phyloP scores from a whole-genome alignment of 192 early-diverging fungal genomes.

The Neocallimastix lanati region DNA sequence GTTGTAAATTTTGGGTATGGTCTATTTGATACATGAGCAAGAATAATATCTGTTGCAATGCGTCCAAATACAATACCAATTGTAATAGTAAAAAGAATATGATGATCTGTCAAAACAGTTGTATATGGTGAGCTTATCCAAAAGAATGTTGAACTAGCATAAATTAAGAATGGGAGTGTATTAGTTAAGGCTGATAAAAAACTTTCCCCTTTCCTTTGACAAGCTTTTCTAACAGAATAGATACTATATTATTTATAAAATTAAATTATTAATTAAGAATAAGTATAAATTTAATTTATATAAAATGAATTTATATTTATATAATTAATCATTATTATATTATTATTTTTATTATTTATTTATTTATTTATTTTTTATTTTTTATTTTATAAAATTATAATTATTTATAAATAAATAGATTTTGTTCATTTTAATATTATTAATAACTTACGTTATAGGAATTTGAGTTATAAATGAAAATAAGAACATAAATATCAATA shows the following conservation, averaged over 20 bases:
- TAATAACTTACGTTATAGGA: neutral
- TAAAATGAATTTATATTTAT: too few species aligned
- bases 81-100: conserved; percentile 53
- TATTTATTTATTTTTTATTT: too few species aligned
- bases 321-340: too few species aligned
- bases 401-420: too few species aligned
- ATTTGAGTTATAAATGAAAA: neutral
- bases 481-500: neutral
- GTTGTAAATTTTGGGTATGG: conserved; percentile 67
- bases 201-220: neutral
- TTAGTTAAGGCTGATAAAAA: neutral
- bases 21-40: conserved; percentile 71
- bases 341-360: too few species aligned
- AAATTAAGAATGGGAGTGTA: neutral
- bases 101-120: conserved; percentile 44
- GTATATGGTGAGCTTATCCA: conserved; percentile 55
- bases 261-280: too few species aligned
- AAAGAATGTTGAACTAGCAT: conserved; percentile 10
- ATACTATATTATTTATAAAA: too few species aligned
- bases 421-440: too few species aligned
- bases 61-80: conserved; percentile 69
- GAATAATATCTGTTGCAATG: conserved; percentile 74
- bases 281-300: too few species aligned
- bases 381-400: too few species aligned
- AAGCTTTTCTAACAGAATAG: neutral